Base-by-base conservation (phyloP, 345 rosid genomes). In the Alliaria petiolata region DNA sequence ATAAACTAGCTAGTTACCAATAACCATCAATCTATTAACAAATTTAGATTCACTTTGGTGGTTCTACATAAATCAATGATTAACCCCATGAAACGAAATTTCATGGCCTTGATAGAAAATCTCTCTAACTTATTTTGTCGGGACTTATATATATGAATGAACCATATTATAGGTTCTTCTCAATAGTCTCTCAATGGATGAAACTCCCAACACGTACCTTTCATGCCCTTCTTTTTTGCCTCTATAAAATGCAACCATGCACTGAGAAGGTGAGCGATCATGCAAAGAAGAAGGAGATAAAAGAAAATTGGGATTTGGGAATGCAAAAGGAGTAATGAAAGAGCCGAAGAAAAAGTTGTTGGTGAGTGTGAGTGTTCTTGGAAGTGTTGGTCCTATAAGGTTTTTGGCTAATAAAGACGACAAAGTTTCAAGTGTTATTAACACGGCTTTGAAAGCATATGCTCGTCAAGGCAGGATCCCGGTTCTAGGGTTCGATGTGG, bases 381-480 rank as follows among this genome's bases (percentile, higher is more conserved):
- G 98, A 6, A 92, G 96, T 55, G 85, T 89, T 6, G 98, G 95
- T 14, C 92, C 96, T 39, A 69, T 92, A 49, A 83, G 90, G 50
- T 85, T 92, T 65, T 71, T 89, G 44, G 91, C 83, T 8, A 84
- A 76, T 40, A 85, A 85, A 67, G 78, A 80, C 33, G 92, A 89
- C 59, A 57, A 67, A 5, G 91, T 86, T 28, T 80, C 85, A 19
- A 71, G 79, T 25, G 90, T 87, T 26, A 85, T 92, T 59, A 82
- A 82, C 43, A 79, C 88, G 6, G 68, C 92, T 34, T 72, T 92
- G 74, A 89, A 87, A 63, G 72, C 81, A 3, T 92, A 87, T 69
- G 95, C 91, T 25, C 92, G 82, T n/a, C 93, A 84, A 76, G 95
- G 95, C 38, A 84, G 98, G 38, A 85, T 89, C 58, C 98, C 92